A percentile compares a stretch with the other conserved stretches of the same genome.
These are phyloP conservation scores for Glonium stellatum DNA, from an alignment of 495 filamentous ascomycete species.

Conservation along the genomic window DNA sequence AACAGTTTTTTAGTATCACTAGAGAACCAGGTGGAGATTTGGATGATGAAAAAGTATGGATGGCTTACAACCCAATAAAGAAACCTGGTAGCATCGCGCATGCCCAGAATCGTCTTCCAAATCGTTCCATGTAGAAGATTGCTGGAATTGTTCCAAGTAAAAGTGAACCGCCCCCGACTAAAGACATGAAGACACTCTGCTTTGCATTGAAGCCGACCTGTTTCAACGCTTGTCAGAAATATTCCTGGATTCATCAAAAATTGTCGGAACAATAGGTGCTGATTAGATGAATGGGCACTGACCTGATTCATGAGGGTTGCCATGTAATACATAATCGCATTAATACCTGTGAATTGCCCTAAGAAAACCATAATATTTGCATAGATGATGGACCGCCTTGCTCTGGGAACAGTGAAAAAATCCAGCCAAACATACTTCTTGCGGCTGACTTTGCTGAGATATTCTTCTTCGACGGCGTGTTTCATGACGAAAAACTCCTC, in stretches of 20 bases:
- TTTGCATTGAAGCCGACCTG: slow-evolving; percentile 49
- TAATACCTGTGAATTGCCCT: slow-evolving; percentile 56
- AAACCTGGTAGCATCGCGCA: slow-evolving; percentile 55
- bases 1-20: no score
- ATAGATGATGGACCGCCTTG: slow-evolving; percentile 53
- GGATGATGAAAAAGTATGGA: no score
- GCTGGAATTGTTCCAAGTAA: slow-evolving; percentile 53
- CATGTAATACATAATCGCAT: slow-evolving; percentile 61
- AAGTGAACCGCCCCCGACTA: slow-evolving; percentile 54
- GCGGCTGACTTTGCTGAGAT: slow-evolving; percentile 29
- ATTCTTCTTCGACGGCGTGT: slow-evolving; percentile 46
- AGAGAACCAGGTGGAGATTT: no score
- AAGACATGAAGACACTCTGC: slow-evolving; percentile 52
- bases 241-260: no score
- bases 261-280: no score
- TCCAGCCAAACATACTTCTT: slow-evolving; percentile 53
- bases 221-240: no score
- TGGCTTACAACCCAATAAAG: slow-evolving; percentile 30
- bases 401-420: slow-evolving; percentile 53
- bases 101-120: slow-evolving; percentile 57
- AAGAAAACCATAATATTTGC: slow-evolving; percentile 58
- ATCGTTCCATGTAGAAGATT: slow-evolving; percentile 54
- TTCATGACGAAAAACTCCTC: slow-evolving; percentile 59
- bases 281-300: no score
- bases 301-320: slow-evolving; percentile 44